A percentile compares a stretch with the other conserved stretches of the same genome.
These are phyloP conservation scores for Tulasnella sp. DNA, from an alignment of 768 basidiomycete species.

Conservation along the genomic window DNA sequence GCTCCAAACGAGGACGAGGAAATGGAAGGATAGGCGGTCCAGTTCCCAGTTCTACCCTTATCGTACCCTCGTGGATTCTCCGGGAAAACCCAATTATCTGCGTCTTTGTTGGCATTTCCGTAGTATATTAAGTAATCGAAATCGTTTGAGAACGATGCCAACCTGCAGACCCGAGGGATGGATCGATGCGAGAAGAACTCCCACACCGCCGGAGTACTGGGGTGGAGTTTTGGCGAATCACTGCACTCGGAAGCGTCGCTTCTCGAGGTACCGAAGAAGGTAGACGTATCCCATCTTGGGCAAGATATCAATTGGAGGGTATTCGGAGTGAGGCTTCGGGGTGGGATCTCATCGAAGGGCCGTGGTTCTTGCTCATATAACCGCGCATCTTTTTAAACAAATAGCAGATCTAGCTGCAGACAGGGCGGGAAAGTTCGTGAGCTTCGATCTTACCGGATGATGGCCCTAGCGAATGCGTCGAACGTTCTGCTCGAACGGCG, in stretches of 20 bases:
- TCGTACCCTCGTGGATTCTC: background rate
- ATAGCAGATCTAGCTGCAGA: background rate
- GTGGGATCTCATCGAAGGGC: background rate
- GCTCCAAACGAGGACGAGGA: background rate
- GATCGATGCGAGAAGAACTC: background rate
- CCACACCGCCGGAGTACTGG: background rate
- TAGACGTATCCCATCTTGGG: background rate
- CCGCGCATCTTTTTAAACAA: background rate
- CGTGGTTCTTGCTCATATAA: background rate
- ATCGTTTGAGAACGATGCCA: background rate
- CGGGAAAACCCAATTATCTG: background rate
- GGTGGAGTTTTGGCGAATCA: background rate
- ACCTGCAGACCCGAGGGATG: background rate
- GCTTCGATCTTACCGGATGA: too few relatives aligned
- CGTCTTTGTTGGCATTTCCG: background rate
- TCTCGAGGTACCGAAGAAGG: background rate
- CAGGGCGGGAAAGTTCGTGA: too few relatives aligned
- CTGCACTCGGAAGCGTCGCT: background rate
- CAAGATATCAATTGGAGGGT: background rate
- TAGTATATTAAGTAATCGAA: background rate
- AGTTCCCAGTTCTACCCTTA: background rate
- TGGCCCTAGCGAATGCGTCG: too few relatives aligned
- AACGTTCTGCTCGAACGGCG: too few relatives aligned
- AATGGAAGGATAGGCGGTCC: background rate
- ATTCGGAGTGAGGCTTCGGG: background rate